A percentile compares a stretch with the other conserved stretches of the same genome.
Evolutionary conservation across 2,329 filamentous ascomycete species (phyloP).

Genomic region (Colletotrichum truncatum): DNA sequence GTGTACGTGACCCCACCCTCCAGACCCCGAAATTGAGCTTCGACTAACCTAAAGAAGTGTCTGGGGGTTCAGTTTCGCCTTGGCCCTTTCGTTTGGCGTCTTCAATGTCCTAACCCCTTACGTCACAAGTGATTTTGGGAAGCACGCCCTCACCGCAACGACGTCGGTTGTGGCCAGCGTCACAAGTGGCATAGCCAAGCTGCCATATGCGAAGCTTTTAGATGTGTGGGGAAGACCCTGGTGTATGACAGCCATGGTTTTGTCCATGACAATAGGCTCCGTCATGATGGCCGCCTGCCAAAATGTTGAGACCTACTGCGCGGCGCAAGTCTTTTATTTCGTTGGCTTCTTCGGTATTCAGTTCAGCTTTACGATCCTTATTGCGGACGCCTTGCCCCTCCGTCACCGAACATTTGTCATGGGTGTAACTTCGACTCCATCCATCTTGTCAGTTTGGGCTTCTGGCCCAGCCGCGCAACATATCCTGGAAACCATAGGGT

Average conservation of each 20-base stretch:
- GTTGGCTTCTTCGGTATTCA: not conserved
- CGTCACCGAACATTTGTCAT: not conserved
- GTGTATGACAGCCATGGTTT: conserved; percentile 40
- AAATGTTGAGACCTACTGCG: conserved; percentile 48
- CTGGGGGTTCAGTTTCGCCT: too few species aligned
- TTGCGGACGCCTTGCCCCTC: not conserved
- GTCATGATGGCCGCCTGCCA: conserved; percentile 64
- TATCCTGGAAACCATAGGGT: too few species aligned
- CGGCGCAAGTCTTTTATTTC: conserved; percentile 33
- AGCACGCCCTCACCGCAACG: conserved; percentile 5
- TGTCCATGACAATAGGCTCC: conserved; percentile 50
- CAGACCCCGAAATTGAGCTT: too few species aligned
- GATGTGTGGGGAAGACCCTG: conserved; percentile 47
- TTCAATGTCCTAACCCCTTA: not conserved
- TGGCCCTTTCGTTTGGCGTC: not conserved
- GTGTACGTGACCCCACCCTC: too few species aligned
- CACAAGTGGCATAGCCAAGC: not conserved
- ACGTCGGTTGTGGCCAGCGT: not conserved
- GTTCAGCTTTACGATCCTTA: not conserved
- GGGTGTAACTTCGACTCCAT: not conserved
- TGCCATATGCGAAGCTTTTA: conserved; percentile 42
- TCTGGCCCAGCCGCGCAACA: not conserved
- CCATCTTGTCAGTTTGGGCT: not conserved
- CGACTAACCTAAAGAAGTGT: too few species aligned
- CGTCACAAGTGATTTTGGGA: not conserved